Evolutionary conservation across 1,139 yeast genomes (phyloP), one percentile per base, ranked within the genome.

Genomic region (Zygosaccharomyces sapae): DNA sequence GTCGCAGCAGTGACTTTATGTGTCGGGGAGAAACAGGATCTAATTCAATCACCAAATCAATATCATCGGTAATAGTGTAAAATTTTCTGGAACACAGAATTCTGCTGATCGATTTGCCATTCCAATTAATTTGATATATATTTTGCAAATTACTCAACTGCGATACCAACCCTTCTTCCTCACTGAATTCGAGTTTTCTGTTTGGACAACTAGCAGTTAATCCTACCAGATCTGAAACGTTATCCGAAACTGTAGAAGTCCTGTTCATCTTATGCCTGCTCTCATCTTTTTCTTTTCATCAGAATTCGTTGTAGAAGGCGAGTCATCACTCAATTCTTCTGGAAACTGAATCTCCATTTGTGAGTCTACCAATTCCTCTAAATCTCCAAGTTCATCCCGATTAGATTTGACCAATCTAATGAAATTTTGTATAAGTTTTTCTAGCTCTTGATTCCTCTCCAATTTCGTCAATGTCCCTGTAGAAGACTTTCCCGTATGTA

Each of bases 51-150:
- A 66, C 59, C 38, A 76, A 65, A 48, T 70, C 70, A 7, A 78
- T 66, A 47, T 75, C 77, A 33, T 79, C 83, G 1, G 81, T 79
- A 8, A 74, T 54, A 45, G 74, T 75, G 55, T 71, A 79, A 50
- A 72, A 72, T 1, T 77, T 72, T 52, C 75, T 74, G 3, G 72
- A 66, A 30, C 70, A 59, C 1, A 55, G 48, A 20, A 70, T 38
- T 13, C 57, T 60, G 5, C 70, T 62, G 5, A 70, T 58, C 4
- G 56, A 49, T 46, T 62, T 53, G 1, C 70, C 67, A 46, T 67
- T 60, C 50, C 67, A 55, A 39, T 65, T 68, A 3, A 71, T 65
- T 18, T 65, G 53, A 52, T 63, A 70, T 25, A 62, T 66, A 4
- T 63, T 64, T 54, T 68, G 70, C 19, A 63, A 41, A 39, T 62